Base-by-base conservation (phyloP, 1,284 basidiomycete genomes). In the Ustilago xerochloae region DNA sequence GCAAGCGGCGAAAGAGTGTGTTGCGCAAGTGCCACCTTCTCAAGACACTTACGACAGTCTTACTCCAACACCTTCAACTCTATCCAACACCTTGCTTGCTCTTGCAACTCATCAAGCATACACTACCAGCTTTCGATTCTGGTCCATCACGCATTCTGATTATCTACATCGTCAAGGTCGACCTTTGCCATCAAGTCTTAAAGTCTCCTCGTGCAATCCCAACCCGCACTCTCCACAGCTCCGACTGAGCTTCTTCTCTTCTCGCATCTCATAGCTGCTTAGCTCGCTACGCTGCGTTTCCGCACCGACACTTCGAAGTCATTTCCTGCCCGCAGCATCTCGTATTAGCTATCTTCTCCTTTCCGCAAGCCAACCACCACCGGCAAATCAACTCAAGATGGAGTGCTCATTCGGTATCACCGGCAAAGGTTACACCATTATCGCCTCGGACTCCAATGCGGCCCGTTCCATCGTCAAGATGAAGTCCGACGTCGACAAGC, bases 401-500 rank as follows among this genome's bases (percentile, higher is more conserved):
- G 82, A 88, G 83, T 87, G 87, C 76, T 85, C 86, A 12, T 87
- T 88, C 69, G 87, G 87, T 50, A 86, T 88, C 71, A 85, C 84
- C 15, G 84, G 83, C 55, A 82, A 82, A 64, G 82, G 82, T 30
- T 83, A 77, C 51, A 78, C 79, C 30, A 69, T 82, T 70, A 76
- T 84, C 77, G 94, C 94, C 4, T 91, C 94, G 26, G 96, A 99
- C 86, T 94, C 91, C 24, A 93, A 91, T 30, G 90, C 94, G 7
- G 91, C 90, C 6, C 89, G 92, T 64, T 96, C 93, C 22, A 94
- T 99, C 85, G 91, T 98, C 82, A 96, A 95, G 87, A 97, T 98
- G 93, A 97, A 99, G 88, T 86, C 89, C 30, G 93, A 97, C 86
- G 92, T 94, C 87, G 96, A 99, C 88, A 98, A 99, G 88, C 94